Base-by-base conservation (phyloP, 352 stramenopile genomes). In the Thalassiosira hispida region DNA sequence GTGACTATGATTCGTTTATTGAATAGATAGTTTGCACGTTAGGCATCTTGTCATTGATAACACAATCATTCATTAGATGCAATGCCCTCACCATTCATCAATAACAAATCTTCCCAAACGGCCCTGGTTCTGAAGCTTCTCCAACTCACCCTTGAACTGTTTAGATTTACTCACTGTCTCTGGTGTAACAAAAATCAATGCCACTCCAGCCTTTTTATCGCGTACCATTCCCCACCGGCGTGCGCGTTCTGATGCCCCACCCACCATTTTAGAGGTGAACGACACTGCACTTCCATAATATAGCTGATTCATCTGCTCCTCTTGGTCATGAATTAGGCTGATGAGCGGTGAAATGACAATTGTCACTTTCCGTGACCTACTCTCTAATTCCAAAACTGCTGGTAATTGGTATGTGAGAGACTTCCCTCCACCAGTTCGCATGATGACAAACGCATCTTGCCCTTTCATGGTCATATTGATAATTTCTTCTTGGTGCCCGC, bases 261-360 rank as follows among this genome's bases (percentile, higher is more conserved):
- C 73, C 0, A 46, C 27, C 59, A 93, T 71, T 18, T 72, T 77
- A 0, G 77, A 90, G 11, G 81, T 86, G 67, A 94, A 92, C 7
- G 76, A 85, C 9, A 86, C 44, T 18, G 86, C 87, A 22, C 55
- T 81, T 23, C 73, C 62, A 6, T 66, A 59, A n/a, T 52, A 57
- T 62, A 92, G 83, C 1, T 73, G 31, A 68, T 96, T 92, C 55
- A 97, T 89, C 64, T 98, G 85, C 22, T 96, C 90, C 66, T 96
- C 94, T 79, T 98, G 96, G 77, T 98, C 95, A 67, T 95, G 87
- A 33, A 98, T 98, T 9, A 98, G 89, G 20, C 94, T 97, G 25
- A 98, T 67, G 42, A 98, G 69, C 14, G 96, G 96, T 4, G 93
- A 97, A 51, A 98, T 91, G 0, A 98, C 95, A 1, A 98, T 80